phyloP scores from a whole-genome alignment of 2,329 filamentous ascomycete genomes.

The Scytalidium lignicola region DNA sequence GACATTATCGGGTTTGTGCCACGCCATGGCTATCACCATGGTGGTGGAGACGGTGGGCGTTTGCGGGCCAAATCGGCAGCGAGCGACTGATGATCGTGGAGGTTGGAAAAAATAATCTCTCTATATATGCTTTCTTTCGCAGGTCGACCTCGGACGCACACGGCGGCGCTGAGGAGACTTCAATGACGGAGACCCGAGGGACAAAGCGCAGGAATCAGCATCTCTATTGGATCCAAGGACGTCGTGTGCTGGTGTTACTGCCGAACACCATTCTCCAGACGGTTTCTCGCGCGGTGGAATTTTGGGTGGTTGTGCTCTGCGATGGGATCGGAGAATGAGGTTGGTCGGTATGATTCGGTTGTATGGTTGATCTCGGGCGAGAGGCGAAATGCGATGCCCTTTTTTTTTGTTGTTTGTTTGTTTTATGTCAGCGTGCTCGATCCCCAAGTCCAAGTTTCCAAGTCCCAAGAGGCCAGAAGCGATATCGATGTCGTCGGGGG shows the following conservation, averaged over 20 bases:
- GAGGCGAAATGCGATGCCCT: background rate
- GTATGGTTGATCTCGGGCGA: background rate
- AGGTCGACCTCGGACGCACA: background rate
- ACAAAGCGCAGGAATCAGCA: background rate
- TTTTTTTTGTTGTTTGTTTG: too few species aligned
- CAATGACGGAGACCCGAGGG: background rate
- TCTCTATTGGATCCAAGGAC: background rate
- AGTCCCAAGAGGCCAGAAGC: background rate
- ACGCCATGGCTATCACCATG: conserved; percentile 31
- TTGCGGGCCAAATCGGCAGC: background rate
- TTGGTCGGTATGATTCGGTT: background rate
- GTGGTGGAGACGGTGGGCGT: conserved; percentile 5
- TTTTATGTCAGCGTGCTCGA: too few species aligned
- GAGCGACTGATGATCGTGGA: background rate
- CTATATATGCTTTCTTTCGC: background rate
- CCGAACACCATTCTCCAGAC: background rate
- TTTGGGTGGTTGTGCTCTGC: background rate
- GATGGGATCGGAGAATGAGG: background rate
- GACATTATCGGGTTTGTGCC: conserved; percentile 71
- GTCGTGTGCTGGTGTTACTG: background rate
- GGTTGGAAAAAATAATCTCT: background rate
- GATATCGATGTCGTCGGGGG: background rate
- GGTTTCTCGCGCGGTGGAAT: background rate
- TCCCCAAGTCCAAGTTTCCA: background rate
- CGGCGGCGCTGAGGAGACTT: background rate